Conservation (phyloP, 495 filamentous ascomycete genomes). For the Aspergillus haitiensis region DNA sequence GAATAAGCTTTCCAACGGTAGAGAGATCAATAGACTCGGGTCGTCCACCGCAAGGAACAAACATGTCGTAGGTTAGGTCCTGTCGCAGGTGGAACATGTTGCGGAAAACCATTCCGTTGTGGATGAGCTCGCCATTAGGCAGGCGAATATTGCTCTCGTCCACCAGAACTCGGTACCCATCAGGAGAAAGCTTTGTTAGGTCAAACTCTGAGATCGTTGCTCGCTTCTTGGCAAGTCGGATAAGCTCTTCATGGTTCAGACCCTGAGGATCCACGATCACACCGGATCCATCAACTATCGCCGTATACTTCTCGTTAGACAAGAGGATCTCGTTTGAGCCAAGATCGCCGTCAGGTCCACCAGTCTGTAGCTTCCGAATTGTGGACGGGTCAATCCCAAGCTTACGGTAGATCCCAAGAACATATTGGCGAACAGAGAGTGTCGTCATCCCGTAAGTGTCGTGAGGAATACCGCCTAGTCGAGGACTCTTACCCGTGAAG, state of each 20-base stretch:
- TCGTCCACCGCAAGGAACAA: constrained; percentile 95
- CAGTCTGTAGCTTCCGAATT: constrained; percentile 92
- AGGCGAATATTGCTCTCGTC: constrained; percentile 86
- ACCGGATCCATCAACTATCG: constrained; percentile 92
- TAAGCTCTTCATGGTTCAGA: constrained; percentile 77
- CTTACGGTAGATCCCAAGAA: constrained; percentile 96
- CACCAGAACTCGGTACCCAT: constrained; percentile 90
- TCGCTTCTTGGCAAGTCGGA: constrained; percentile 80
- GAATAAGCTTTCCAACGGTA: constrained; percentile 79
- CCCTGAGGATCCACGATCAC: constrained; percentile 92
- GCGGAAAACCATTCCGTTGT: constrained; percentile 92
- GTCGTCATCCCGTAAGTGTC: constrained; percentile 98
- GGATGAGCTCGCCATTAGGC: constrained; percentile 79
- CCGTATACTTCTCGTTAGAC: constrained; percentile 88
- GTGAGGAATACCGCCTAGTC: constrained; percentile 93
- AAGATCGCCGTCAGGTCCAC: constrained; percentile 93
- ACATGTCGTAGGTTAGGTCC: constrained; percentile 73
- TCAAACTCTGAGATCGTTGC: constrained; percentile 91
- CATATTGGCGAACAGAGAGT: constrained; percentile 90
- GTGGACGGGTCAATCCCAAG: constrained; percentile 78
- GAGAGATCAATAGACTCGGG: constrained; percentile 95
- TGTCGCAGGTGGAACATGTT: constrained; percentile 93
- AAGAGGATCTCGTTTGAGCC: constrained; percentile 97
- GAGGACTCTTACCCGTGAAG: constrained; percentile 98
- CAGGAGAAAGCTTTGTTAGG: constrained; percentile 74